These are phyloP conservation scores for Linnemannia zychae DNA, from an alignment of 192 early-diverging fungal genomes.

Conservation along the genomic window DNA sequence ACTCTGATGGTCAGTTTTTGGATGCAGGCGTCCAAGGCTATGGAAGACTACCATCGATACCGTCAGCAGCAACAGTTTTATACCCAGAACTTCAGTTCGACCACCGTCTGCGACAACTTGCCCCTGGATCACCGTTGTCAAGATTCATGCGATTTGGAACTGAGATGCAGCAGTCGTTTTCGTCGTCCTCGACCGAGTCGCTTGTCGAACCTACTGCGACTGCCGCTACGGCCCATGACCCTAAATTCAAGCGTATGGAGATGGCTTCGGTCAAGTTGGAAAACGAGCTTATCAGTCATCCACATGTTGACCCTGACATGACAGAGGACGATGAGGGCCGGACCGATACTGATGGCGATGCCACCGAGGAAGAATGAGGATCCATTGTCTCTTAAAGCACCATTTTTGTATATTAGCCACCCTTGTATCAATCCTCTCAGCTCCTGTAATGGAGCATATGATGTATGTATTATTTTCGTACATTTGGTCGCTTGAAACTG, in stretches of 20 bases:
- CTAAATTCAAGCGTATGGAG: background rate
- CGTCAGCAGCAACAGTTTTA: background rate
- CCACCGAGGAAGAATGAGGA: background rate
- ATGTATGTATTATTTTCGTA: background rate
- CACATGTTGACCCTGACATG: background rate
- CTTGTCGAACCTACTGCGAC: background rate
- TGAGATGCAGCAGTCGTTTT: background rate
- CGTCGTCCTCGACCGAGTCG: background rate
- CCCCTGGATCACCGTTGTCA: background rate
- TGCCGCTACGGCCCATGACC: background rate
- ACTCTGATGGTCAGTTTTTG: background rate
- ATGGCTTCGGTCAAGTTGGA: background rate
- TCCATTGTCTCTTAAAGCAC: background rate
- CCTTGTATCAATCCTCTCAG: background rate
- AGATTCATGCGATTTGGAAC: background rate
- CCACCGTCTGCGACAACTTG: background rate
- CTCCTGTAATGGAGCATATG: background rate
- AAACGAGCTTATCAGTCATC: background rate
- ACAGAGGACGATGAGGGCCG: background rate
- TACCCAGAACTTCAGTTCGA: background rate
- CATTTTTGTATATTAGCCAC: background rate
- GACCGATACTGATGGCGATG: background rate
- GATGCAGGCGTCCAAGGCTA: background rate
- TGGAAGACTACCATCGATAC: background rate
- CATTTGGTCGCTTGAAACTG: background rate